Evolutionary conservation across 2,329 filamentous ascomycete species (phyloP), one percentile per base, ranked within the genome.

Genomic region (Albifimbria verrucaria): DNA sequence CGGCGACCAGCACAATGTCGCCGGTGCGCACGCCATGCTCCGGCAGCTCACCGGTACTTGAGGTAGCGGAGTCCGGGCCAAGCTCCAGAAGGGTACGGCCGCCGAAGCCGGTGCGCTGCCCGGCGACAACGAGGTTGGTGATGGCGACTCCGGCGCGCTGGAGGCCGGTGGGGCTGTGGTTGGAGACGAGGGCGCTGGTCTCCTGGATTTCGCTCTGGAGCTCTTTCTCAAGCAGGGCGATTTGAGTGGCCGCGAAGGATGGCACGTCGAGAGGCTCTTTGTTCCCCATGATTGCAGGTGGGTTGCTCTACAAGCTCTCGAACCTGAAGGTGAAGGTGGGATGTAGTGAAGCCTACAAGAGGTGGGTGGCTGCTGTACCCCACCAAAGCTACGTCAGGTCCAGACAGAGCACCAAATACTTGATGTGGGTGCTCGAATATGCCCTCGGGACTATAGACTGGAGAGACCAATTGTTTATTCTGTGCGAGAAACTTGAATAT

Each of bases 11-110:
- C 21, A 93, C 88, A 55, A 94, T 89, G 68, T 94, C 90, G 1
- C 90, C 90, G 0, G 83, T 80, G 2, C 89, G 79, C 49, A 94
- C 74, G 23, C 88, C 89, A 74, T 93, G 89, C 66, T 90, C 87
- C 1, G 87, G 86, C 20, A 93, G 73, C 57, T 85, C 82, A 1
- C 76, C 71, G 20, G 64, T 64, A 15, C 59, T 50, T 4, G 81
- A 78, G 2, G 87, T 81, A 1, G 91, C 89, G n/a, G 82, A 73
- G 64, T 97, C 93, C 0, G 84, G 76, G 17, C 75, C 74, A 1
- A 99, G 83, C 68, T 97, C 92, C 3, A 97, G 75, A 2, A 99
- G 88, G 0, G 90, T 91, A 58, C 91, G 89, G n/a, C 94, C 94
- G 17, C 92, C 94, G 36, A 97, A 78, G 0, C 94, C 94, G 0